phyloP scores from a whole-genome alignment of 1,284 basidiomycete genomes.

The Trichosporon inkin region DNA sequence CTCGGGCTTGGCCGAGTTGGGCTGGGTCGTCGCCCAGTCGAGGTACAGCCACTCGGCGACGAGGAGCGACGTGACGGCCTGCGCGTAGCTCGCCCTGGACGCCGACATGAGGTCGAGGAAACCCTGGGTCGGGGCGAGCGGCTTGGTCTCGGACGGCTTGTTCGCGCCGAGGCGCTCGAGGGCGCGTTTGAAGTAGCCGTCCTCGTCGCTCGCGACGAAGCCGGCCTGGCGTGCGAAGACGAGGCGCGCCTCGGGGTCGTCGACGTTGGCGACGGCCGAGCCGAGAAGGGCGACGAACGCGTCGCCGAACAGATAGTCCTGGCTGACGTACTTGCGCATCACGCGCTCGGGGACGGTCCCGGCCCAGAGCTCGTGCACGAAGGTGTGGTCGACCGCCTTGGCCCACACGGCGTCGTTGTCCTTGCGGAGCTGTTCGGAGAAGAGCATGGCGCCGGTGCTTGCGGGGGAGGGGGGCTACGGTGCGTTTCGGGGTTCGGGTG shows the following conservation, averaged over 20 bases:
- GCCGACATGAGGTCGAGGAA: constrained; percentile 18
- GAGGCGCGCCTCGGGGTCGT: constrained; percentile 16
- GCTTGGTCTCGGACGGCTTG: not conserved
- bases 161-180: constrained; percentile 11
- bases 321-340: constrained; percentile 14
- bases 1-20: not conserved
- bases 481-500: constrained; percentile 1
- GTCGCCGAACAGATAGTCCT: constrained; percentile 22
- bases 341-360: constrained; percentile 14
- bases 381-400: constrained; percentile 7
- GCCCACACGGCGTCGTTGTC: constrained; percentile 8
- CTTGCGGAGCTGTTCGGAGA: constrained; percentile 10
- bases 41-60: constrained; percentile 27
- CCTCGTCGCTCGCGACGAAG: constrained; percentile 21
- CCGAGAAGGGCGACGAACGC: constrained; percentile 24
- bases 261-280: constrained; percentile 14
- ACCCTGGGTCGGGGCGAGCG: not conserved
- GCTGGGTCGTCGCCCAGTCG: constrained; percentile 19
- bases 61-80: constrained; percentile 18
- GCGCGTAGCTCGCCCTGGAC: constrained; percentile 9
- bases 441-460: not conserved
- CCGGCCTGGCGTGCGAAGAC: constrained; percentile 18
- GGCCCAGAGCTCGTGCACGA: constrained; percentile 19
- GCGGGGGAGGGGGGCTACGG: no score
- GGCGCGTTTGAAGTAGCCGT: constrained; percentile 20